These are phyloP conservation scores for Termitomyces titanicus DNA, from an alignment of 768 basidiomycete species.

Conservation along the genomic window DNA sequence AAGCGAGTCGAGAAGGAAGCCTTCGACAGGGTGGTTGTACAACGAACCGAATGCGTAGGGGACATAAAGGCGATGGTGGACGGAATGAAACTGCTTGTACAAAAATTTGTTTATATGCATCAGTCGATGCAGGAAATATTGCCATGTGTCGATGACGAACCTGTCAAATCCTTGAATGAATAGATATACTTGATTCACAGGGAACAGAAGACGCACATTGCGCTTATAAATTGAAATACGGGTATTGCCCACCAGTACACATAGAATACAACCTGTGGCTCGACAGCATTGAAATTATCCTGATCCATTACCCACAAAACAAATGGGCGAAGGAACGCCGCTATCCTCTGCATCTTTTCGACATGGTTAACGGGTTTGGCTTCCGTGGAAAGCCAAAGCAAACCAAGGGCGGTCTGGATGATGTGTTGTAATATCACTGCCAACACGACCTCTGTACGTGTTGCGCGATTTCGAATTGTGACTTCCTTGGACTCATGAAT, in stretches of 20 bases:
- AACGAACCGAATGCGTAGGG: slow-evolving; percentile 96
- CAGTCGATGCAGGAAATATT: slow-evolving; percentile 90
- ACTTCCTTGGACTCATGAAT: slow-evolving; percentile 89
- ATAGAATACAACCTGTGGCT: slow-evolving; percentile 46
- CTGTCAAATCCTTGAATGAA: slow-evolving; percentile 33
- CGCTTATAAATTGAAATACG: slow-evolving; percentile 61
- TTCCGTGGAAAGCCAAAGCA: slow-evolving; percentile 57
- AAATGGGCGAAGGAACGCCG: slow-evolving; percentile 34
- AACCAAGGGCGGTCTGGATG: slow-evolving; percentile 77
- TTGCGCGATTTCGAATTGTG: slow-evolving; percentile 67
- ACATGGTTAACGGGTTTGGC: slow-evolving; percentile 32
- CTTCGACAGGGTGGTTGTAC: slow-evolving; percentile 97
- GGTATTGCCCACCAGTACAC: slow-evolving; percentile 96
- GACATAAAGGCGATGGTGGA: slow-evolving; percentile 94
- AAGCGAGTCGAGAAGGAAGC: slow-evolving; percentile 82
- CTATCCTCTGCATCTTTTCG: slow-evolving; percentile 38
- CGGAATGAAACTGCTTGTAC: slow-evolving; percentile 88
- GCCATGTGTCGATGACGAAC: slow-evolving; percentile 96
- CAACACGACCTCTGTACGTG: slow-evolving; percentile 64
- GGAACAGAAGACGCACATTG: slow-evolving; percentile 66
- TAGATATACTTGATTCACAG: background rate
- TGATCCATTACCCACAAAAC: slow-evolving; percentile 38
- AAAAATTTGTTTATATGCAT: slow-evolving; percentile 92
- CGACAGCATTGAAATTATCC: slow-evolving; percentile 33
- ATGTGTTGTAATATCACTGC: slow-evolving; percentile 86